phyloP scores from a whole-genome alignment of 2,329 filamentous ascomycete species.

The Colletotrichum cordylinicola region DNA sequence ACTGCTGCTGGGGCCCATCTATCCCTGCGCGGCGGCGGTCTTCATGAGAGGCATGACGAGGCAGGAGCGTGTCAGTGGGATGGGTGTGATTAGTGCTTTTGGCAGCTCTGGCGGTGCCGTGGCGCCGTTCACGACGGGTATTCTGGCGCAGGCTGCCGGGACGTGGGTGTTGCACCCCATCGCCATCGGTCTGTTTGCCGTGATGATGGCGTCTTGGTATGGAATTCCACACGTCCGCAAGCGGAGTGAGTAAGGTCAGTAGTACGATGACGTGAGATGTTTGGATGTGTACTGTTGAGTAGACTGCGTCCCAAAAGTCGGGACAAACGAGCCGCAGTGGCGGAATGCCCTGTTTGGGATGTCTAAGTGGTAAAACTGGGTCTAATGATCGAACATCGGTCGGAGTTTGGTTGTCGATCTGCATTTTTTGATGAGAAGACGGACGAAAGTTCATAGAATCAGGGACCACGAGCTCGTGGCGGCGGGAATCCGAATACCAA shows the following conservation, averaged over 20 bases:
- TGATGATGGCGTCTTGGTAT: constrained; percentile 72
- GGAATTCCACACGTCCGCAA: constrained; percentile 62
- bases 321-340: background rate
- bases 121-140: constrained; percentile 69
- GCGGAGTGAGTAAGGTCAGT: constrained; percentile 56
- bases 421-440: background rate
- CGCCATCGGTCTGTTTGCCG: constrained; percentile 67
- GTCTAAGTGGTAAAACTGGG: background rate
- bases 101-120: constrained; percentile 73
- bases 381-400: background rate
- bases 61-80: constrained; percentile 64
- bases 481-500: background rate
- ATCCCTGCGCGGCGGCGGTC: constrained; percentile 73
- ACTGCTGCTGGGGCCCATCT: constrained; percentile 78
- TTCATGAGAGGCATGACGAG: constrained; percentile 66
- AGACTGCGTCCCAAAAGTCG: background rate
- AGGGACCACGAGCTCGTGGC: background rate
- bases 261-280: background rate
- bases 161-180: constrained; percentile 73
- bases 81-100: constrained; percentile 73
- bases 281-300: too few relatives aligned
- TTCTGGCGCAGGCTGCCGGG: constrained; percentile 66
- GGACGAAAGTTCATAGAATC: background rate
- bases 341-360: constrained; percentile 1
- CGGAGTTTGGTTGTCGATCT: background rate